Percentiles rank a stretch among this genome's conserved stretches.
phyloP scores from a whole-genome alignment of 2,329 filamentous ascomycete species.

The Fusarium xylarioides region DNA sequence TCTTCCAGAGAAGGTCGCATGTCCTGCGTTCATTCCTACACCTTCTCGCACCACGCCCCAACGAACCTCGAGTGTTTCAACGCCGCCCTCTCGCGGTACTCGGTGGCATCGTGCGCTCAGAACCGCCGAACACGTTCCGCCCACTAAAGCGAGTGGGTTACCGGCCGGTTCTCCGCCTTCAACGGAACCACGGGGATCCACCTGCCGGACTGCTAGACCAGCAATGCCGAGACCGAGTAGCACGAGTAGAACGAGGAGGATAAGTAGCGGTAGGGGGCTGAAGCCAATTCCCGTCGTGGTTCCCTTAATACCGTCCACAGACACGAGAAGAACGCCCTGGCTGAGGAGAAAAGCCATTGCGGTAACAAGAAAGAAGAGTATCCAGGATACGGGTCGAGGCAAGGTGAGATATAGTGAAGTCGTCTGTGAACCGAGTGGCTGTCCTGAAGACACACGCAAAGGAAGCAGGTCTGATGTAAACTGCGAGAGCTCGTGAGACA shows the following conservation, averaged over 20 bases:
- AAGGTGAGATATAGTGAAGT: slow-evolving; percentile 61
- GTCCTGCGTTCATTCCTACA: slow-evolving; percentile 50
- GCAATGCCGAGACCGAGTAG: slow-evolving; percentile 48
- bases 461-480: slow-evolving; percentile 48
- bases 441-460: slow-evolving; percentile 58
- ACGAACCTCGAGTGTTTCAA: slow-evolving; percentile 51
- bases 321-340: slow-evolving; percentile 53
- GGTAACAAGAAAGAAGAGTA: slow-evolving; percentile 55
- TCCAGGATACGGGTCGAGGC: slow-evolving; percentile 56
- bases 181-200: slow-evolving; percentile 48
- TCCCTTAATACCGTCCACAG: slow-evolving; percentile 41
- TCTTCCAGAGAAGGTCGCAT: slow-evolving; percentile 56
- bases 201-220: slow-evolving; percentile 52
- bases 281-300: slow-evolving; percentile 50
- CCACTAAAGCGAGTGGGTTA: slow-evolving; percentile 59
- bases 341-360: slow-evolving; percentile 58
- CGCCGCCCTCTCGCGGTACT: slow-evolving; percentile 40
- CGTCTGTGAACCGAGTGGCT: slow-evolving; percentile 55
- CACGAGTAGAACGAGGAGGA: slow-evolving; percentile 53
- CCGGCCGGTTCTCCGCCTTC: slow-evolving; percentile 50
- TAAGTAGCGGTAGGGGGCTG: slow-evolving; percentile 54
- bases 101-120: slow-evolving; percentile 60
- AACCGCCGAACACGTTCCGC: slow-evolving; percentile 62
- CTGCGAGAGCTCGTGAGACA: slow-evolving; percentile 60
- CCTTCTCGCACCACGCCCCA: slow-evolving; percentile 59